Evolutionary conservation across 169 alveolate species (phyloP).

Genomic region (Eimeria necatrix): DNA sequence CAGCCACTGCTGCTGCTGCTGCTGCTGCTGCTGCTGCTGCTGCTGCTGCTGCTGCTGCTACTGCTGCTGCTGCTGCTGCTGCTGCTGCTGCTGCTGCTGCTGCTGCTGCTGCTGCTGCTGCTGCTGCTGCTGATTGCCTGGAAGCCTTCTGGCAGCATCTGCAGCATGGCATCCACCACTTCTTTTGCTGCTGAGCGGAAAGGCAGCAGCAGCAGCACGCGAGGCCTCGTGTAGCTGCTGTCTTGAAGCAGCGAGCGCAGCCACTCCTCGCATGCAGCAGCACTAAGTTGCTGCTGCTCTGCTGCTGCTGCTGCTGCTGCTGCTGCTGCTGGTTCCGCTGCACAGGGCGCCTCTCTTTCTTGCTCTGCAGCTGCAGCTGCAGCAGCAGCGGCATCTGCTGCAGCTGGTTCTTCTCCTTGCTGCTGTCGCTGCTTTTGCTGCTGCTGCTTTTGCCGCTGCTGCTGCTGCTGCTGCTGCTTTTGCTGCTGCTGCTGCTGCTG

Average conservation of each 20-base stretch:
- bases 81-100: constrained; percentile 1
- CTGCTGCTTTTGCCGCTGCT: neutral
- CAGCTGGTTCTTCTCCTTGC: no score
- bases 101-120: constrained; percentile 53
- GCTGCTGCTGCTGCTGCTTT: constrained; percentile 10
- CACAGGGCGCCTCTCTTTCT: neutral
- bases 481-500: constrained; percentile 32
- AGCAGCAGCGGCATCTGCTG: no score
- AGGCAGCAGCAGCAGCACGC: constrained; percentile 89
- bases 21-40: neutral
- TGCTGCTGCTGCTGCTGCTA: constrained; percentile 2
- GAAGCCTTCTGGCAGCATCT: constrained; percentile 81
- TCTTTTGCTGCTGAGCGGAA: constrained; percentile 87
- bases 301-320: neutral
- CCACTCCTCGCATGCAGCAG: constrained; percentile 25
- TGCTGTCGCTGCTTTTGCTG: no score
- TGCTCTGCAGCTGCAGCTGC: neutral
- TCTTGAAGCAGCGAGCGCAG: constrained; percentile 79
- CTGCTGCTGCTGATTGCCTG: constrained; percentile 32
- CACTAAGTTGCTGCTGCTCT: neutral
- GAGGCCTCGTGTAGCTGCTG: constrained; percentile 92
- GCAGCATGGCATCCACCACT: constrained; percentile 83
- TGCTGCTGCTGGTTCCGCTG: no score
- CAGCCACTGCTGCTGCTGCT: neutral
- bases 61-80: neutral